Evolutionary conservation across 1,139 yeast species (phyloP), one percentile per base, ranked within the genome.

Genomic region (Scheffersomyces stambukii): DNA sequence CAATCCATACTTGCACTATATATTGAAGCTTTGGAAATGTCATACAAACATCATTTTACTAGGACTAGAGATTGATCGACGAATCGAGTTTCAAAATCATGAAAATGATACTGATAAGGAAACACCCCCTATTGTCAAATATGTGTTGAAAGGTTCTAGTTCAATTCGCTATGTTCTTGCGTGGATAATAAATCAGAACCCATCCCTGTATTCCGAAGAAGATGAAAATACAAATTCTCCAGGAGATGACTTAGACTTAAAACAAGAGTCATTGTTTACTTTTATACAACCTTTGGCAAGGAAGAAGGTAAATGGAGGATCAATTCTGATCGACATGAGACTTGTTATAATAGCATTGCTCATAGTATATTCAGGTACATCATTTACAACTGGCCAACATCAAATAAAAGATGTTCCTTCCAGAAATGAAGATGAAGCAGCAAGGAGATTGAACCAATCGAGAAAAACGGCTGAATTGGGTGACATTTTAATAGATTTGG

Each of bases 241-340:
- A 8, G 50, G 46, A 0, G 47, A 46, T 13, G 45, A 45, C 8
- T 75, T 74, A 39, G 88, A 79, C 43, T 57, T 77, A 17, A 55
- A 64, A 28, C 75, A 74, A 37, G 76, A 75, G 40, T 60, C 81
- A 3, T 54, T 79, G 10, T 49, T 69, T 19, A 68, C 73, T 27
- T 76, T 77, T 41, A 61, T 76, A 57, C 72, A 77, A 17, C 88
- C 88, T 1, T 64, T 73, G 48, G 80, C 76, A 1, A 57, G 88
- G 38, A 67, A 68, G 33, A 59, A 68, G 24, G 62, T 74, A 5
- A 64, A 64, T 40, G 88, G 88, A 4, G 71, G 70, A 0, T 69
- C 82, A 0, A 49, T 79, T 13, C 65, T 57, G 45, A 64, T 74
- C 4, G 83, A 77, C 48, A 65, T 76, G 52, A 57, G 80, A 38